Base-by-base conservation (phyloP, 768 basidiomycete genomes). In the Tylopilus balloui region DNA sequence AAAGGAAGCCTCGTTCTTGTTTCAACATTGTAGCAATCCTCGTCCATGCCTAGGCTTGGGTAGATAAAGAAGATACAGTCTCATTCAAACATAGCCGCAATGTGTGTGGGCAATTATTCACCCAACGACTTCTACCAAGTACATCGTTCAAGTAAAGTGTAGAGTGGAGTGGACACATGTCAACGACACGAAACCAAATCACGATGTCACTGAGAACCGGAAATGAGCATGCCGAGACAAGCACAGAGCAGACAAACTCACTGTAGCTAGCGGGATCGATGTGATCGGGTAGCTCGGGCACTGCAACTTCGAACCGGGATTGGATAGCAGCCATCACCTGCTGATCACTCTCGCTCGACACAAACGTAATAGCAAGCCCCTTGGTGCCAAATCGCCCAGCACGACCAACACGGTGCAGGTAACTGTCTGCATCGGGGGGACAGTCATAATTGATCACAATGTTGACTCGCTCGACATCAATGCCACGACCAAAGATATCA, bases 401-500 rank as follows among this genome's bases (percentile, higher is more conserved):
- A 75, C 96, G 95, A 57, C 92, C 96, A 51, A 99, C 96, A 71
- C 96, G 88, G 69, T 99, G 96, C 38, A 99, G 79, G 68, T 99
- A 99, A 54, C 90, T 94, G 72, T 99, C 96, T 19, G 96, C 95
- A 61, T 99, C 96, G 32, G 87, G 83, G 34, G 96, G 93, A 54
- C 88, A 92, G 63, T 99, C 96, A 66, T 99, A 99, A 71, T 99
- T 99, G 74, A 99, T 81, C 43, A 99, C 96, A 50, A 98, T 97
- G 72, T 99, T 99, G 60, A 99, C 96, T 53, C 96, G 92, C 69
- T 99, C 96, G 19, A 99, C 95, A 73, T 99, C 96, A 56, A 99
- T 99, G 57, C 95, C 96, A 69, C 96, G 91, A 52, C 96, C 96
- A 53, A 99, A 99, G 57, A 99, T 98, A 68, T 99, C 96, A 17